Base-by-base conservation (phyloP, 1,284 basidiomycete species). In the Kwoniella shivajii region DNA sequence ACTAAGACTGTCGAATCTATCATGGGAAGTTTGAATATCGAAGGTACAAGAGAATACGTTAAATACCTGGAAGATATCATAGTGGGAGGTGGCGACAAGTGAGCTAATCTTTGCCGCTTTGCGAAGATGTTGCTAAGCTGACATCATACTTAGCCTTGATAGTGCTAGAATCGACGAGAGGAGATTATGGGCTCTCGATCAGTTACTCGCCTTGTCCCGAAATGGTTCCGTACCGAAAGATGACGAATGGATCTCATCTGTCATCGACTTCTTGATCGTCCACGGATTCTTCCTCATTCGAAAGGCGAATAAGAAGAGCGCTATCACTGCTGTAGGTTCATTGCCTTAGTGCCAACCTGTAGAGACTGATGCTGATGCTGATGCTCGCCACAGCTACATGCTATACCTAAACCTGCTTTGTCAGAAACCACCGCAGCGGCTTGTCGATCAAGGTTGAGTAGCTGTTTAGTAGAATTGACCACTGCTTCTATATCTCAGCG, bases 1-100 rank as follows among this genome's bases (percentile, higher is more conserved):
- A 95, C 92, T 26, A 96, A 94, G 80, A 96, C 92, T 0, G 85
- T 98, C 39, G 92, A 96, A 76, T 84, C 84, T 4, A 87, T 97
- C 56, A 80, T 98, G 52, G 82, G 85, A 3, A 85, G 85, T 27
- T 86, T 94, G 82, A 85, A 88, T 67, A 79, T 80, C 1, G 82
- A 85, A 1, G 92, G 91, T 9, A 89, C 96, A 57, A 83, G 84
- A 62, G 84, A 81, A 42, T 97, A 94, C 76, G 84, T 94, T 47
- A 77, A 82, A 37, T 87, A 89, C 74, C 80, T 97, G 16, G 79
- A 90, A 33, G 79, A 78, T 14, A 83, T 88, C 60, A 79, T 87
- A 18, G 49, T 74, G 37, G 84, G 85, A 63, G 81, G 82, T n/a
- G 75, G 78, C 48, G 73, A 48, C 71, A 80, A 60, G 67, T 69